These are phyloP conservation scores for Mortierella sp. DNA, from an alignment of 371 early-diverging fungal species.

Conservation along the genomic window DNA sequence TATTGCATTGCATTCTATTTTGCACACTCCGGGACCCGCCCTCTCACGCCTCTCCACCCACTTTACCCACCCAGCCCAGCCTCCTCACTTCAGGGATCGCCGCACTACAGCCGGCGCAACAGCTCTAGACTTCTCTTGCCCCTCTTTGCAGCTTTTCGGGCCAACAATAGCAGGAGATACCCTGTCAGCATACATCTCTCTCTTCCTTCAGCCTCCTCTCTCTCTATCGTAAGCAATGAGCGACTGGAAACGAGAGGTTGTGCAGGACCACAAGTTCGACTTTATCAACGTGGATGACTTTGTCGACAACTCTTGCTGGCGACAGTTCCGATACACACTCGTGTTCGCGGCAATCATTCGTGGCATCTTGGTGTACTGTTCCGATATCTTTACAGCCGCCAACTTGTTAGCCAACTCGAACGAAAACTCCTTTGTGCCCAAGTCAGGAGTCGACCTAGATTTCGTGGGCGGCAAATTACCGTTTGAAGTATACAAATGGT, in stretches of 20 bases:
- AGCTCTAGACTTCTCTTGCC: too few species aligned
- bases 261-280: conserved; percentile 90
- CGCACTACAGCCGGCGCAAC: too few species aligned
- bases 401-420: conserved; percentile 58
- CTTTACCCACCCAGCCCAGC: too few species aligned
- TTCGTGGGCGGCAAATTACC: conserved; percentile 52
- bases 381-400: conserved; percentile 76
- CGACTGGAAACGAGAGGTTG: conserved; percentile 88
- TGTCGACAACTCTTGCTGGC: conserved; percentile 57
- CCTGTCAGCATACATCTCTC: too few species aligned
- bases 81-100: too few species aligned
- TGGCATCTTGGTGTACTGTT: conserved; percentile 77
- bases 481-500: conserved; percentile 60
- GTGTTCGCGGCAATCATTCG: conserved; percentile 77
- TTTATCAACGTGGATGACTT: conserved; percentile 87
- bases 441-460: conserved; percentile 54
- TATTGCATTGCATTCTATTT: too few species aligned
- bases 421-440: conserved; percentile 29
- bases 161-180: too few species aligned
- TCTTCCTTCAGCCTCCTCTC: too few species aligned
- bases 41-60: too few species aligned
- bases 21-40: too few species aligned
- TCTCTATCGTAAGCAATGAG: too few species aligned
- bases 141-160: too few species aligned
- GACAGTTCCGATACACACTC: conserved; percentile 64